Evolutionary conservation across 1,139 yeast species (phyloP), one percentile per base, ranked within the genome.

Genomic region (Candida dubliniensis): DNA sequence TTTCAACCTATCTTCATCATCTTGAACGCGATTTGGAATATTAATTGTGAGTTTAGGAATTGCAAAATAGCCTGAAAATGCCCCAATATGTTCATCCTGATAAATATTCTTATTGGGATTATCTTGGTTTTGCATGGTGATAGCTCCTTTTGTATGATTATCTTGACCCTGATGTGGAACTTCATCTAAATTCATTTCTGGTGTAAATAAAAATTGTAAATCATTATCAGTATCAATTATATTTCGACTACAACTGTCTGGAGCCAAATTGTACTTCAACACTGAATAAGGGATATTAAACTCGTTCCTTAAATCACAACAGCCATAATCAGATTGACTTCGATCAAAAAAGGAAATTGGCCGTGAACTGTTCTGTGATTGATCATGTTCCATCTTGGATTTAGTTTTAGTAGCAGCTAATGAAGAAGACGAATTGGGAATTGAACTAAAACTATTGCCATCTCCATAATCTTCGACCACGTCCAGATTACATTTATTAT

Each of bases 21-120:
- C 37, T 34, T 46, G 46, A 11, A 41, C 46, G 4, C 45, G 33
- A 18, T 51, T 45, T 4, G 68, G 67, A 2, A 58, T 45, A 45
- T 64, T 66, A 14, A 66, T 43, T 1, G 67, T 53, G 2, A 61
- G 47, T 40, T 58, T 55, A 7, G 75, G 75, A 2, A 68, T 47
- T 3, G 64, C 54, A 43, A 54, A 61, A 46, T 63, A 65, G 1
- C 71, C 72, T 2, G 69, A 56, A 47, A 67, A 67, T 13, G 61
- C 56, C 45, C 61, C 55, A 41, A 56, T 42, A 34, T 51, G 43
- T 37, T 56, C 50, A 43, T 57, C 51, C 18, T 34, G 26, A 24
- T 15, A 8, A 9, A 11, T 11, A 24, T 33, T 18, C 15, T n/a
- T 15, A 12, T 23, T 30, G 29, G 32, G 5, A 11, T 29, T 11